These are phyloP conservation scores for Xylariaceae sp. DNA, from an alignment of 2,329 filamentous ascomycete species.

Conservation along the genomic window DNA sequence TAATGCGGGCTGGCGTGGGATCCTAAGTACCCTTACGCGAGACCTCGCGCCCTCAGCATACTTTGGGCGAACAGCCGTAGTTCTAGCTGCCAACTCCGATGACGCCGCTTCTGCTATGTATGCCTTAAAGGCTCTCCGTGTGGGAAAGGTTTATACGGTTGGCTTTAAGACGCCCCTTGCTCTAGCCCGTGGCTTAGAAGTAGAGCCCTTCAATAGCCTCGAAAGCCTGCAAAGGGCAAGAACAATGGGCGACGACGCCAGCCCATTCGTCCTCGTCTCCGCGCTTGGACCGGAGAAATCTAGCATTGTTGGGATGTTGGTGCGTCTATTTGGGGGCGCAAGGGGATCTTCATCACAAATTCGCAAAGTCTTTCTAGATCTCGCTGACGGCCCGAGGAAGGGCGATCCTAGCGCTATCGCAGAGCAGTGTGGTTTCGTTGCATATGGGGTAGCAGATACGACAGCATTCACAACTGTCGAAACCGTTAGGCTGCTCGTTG, in stretches of 20 bases:
- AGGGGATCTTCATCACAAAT: conserved; percentile 46
- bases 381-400: conserved; percentile 71
- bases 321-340: conserved; percentile 70
- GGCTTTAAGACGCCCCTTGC: conserved; percentile 72
- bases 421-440: conserved; percentile 75
- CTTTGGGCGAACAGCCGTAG: conserved; percentile 73
- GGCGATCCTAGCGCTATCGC: conserved; percentile 74
- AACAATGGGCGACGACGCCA: conserved; percentile 54
- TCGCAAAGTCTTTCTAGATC: conserved; percentile 78
- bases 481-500: conserved; percentile 76
- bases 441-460: conserved; percentile 80
- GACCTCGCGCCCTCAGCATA: conserved; percentile 86
- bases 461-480: conserved; percentile 86
- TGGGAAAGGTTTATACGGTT: conserved; percentile 82
- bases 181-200: conserved; percentile 69
- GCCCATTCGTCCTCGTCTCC: conserved; percentile 82
- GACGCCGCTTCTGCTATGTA: conserved; percentile 82
- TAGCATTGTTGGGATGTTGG: conserved; percentile 75
- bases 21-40: conserved; percentile 78
- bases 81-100: conserved; percentile 74
- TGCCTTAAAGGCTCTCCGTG: conserved; percentile 75
- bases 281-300: conserved; percentile 80
- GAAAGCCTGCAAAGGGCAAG: conserved; percentile 64
- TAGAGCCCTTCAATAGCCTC: conserved; percentile 81
- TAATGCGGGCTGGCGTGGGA: conserved; percentile 86